Evolutionary conservation across 768 basidiomycete species (phyloP).

Genomic region (Pleurotus djamor): DNA sequence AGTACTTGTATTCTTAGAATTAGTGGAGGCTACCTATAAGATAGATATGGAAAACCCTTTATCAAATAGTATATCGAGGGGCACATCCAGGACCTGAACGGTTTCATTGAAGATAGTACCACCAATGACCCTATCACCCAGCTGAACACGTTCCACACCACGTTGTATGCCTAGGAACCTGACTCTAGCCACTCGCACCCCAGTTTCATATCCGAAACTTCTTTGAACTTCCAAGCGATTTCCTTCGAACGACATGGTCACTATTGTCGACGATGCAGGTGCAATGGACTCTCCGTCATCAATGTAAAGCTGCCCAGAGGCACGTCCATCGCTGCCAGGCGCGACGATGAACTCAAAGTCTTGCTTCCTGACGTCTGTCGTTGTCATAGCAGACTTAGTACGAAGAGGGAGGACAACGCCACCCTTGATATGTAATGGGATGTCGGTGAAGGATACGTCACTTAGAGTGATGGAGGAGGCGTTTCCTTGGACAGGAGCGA

Average conservation of each 20-base stretch:
- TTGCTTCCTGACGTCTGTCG: conserved; percentile 45
- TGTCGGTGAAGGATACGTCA: conserved; percentile 51
- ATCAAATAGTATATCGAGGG: conserved; percentile 33
- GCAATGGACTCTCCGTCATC: conserved; percentile 61
- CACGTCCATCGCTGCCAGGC: conserved; percentile 46
- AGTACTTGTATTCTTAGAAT: no score
- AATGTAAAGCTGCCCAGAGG: conserved; percentile 52
- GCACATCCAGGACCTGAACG: conserved; percentile 42
- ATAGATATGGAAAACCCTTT: conserved; percentile 27
- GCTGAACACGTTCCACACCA: conserved; percentile 14
- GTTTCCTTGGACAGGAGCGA: conserved; percentile 42
- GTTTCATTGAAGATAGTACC: conserved; percentile 29
- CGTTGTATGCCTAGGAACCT: conserved; percentile 33
- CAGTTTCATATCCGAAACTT: conserved; percentile 30
- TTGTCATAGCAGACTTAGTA: conserved; percentile 56
- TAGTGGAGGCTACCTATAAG: background rate
- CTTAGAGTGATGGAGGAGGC: conserved; percentile 42
- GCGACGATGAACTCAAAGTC: conserved; percentile 67
- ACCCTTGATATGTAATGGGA: conserved; percentile 63
- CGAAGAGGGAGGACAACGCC: conserved; percentile 61
- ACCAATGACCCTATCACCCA: conserved; percentile 24
- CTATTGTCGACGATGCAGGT: conserved; percentile 26
- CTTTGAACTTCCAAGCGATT: conserved; percentile 31
- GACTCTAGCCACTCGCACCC: conserved; percentile 33
- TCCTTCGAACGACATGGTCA: conserved; percentile 28